Evolutionary conservation across 305 asterid genomes (phyloP), one percentile per base, ranked within the genome.

Genomic region (Plantago coronopus): DNA sequence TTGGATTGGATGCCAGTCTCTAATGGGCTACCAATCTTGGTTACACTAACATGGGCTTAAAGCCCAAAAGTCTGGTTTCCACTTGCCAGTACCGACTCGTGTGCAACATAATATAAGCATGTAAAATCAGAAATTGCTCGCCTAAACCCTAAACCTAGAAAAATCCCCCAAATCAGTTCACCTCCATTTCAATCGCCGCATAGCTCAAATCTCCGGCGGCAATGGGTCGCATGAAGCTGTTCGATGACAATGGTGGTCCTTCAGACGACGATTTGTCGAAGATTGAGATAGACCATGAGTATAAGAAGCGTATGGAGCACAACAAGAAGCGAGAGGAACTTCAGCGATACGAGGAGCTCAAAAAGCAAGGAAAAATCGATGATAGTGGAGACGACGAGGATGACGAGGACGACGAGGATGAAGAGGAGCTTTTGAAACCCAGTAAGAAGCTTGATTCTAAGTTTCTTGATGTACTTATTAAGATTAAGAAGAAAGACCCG

Each of bases 291-390:
- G 63, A 88, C 63, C 57, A 65, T 11, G 89, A 86, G 17, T 91
- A 72, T 16, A 95, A 85, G 27, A 83, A 81, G 19, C 81, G 95
- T 23, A 80, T 69, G 54, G 91, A 86, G 65, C 76, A 86, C 81
- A 88, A 88, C 68, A 91, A 88, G 77, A 72, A 76, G 78, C 88
- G 98, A 10, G 98, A 86, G 68, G 96, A 83, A 19, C 68, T 88
- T 72, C 93, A 84, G 50, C 74, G 74, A 48, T 73, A 72, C 57
- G 81, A 87, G 31, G 93, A 76, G 76, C 77, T 81, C 21, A 79
- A 83, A 60, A 88, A 78, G 90, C 81, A 81, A 64, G 98, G 98
- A 2, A 38, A 55, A 11, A 54, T 77, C 2, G 65, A 73, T 47
- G 77, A 75, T 14, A 70, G 71, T 18, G 71, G 57, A 22, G 76